Evolutionary conservation across 2,329 filamentous ascomycete genomes (phyloP), one percentile per base, ranked within the genome.

Genomic region (Dichotomopilus funicola): DNA sequence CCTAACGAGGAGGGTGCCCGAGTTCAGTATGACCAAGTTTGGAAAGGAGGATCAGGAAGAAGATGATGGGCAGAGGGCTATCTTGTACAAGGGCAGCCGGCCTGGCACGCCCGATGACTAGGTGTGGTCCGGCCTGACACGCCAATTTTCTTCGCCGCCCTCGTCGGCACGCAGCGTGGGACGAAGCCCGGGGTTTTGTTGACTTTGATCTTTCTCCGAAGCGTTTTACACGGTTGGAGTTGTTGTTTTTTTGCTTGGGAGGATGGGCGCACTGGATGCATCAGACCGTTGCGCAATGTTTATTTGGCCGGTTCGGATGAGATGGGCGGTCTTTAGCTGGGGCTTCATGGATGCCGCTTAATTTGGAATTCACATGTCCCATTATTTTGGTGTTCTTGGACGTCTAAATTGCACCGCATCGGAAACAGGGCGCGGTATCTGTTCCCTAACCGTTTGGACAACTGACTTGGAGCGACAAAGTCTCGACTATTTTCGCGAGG

Each of bases 21-120:
- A 82, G 51, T 80, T 81, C 56, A 77, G 77, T 64, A 78, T 82
- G 72, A 83, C 80, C 31, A 79, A 74, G 56, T 81, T 82, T 55
- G 72, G 70, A 34, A 68, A 67, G 34, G 75, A 77, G 47, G 74
- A 77, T 37, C 70, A 73, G 49, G 72, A 76, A 60, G 75, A 78
- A 61, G 70, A 73, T 53, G 67, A 66, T 54, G 61, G 57, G 10
- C 64, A 68, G 53, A 64, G 63, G 41, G 62, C 68, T 5, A 67
- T 70, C 12, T 43, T 69, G 51, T 71, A 67, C 63, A 68, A 69
- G 56, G 66, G 66, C 31, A 71, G 67, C 55, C 65, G 63, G 42
- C 65, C 65, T 5, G 66, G 61, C 40, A 68, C 65, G 45, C 67
- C 66, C 46, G 63, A 65, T 60, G 64, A 65, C 56, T 65, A 64